Percentiles rank a stretch among this genome's conserved stretches.
Conservation (phyloP, 2,329 filamentous ascomycete genomes). For the Microdochium trichocladiopsis region DNA sequence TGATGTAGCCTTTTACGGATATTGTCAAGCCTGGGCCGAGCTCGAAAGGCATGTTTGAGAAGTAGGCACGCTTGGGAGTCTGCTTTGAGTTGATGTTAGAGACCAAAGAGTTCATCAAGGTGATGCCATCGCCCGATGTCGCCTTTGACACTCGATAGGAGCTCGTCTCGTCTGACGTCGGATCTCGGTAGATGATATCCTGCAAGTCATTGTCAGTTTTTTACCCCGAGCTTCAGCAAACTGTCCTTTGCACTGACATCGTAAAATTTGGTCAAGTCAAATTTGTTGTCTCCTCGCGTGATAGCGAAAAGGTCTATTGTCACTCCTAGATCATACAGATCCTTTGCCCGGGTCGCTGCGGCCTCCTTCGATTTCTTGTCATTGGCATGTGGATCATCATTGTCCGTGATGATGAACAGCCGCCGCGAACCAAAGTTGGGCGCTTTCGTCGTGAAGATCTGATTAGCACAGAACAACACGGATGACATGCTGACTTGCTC, state of each 20-base stretch:
- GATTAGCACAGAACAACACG: slow-evolving; percentile 89
- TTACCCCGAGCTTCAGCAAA: background rate
- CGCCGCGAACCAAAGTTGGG: slow-evolving; percentile 89
- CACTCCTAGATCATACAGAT: slow-evolving; percentile 89
- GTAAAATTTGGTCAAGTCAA: slow-evolving; percentile 83
- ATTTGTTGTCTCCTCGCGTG: slow-evolving; percentile 59
- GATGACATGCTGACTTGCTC: slow-evolving; percentile 77
- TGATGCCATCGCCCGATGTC: slow-evolving; percentile 67
- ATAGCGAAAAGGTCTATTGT: slow-evolving; percentile 92
- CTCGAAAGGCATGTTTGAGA: slow-evolving; percentile 81
- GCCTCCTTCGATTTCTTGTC: slow-evolving; percentile 68
- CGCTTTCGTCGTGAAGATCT: slow-evolving; percentile 91
- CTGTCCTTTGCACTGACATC: slow-evolving; percentile 51
- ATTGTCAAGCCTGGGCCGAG: slow-evolving; percentile 79
- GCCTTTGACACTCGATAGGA: slow-evolving; percentile 52
- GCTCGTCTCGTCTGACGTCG: slow-evolving; percentile 61
- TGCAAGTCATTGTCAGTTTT: slow-evolving; percentile 26
- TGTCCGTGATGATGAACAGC: slow-evolving; percentile 93
- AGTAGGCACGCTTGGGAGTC: slow-evolving; percentile 75
- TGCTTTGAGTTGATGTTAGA: slow-evolving; percentile 89
- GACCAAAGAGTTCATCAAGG: slow-evolving; percentile 70
- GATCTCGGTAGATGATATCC: slow-evolving; percentile 86
- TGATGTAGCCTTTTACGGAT: slow-evolving; percentile 86
- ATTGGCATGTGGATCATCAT: slow-evolving; percentile 73
- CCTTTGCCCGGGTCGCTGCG: slow-evolving; percentile 82